These are phyloP conservation scores for Narthecium ossifragum DNA, from an alignment of 106 monocot genomes.

Conservation along the genomic window DNA sequence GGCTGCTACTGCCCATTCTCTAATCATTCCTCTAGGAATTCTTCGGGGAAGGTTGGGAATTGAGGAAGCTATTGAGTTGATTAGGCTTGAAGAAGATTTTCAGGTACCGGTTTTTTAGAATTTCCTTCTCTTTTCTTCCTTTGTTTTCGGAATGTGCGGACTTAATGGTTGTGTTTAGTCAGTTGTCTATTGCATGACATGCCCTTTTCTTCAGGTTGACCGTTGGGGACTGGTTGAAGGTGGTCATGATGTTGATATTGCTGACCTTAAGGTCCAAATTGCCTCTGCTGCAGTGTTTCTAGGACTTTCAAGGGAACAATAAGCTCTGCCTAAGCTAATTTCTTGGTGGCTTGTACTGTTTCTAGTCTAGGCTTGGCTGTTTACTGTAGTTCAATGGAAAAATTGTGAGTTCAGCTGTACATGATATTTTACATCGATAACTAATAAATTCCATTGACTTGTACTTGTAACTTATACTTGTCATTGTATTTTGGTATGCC, in stretches of 20 bases:
- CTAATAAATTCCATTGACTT: no score
- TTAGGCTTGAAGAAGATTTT: conserved; percentile 92
- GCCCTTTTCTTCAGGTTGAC: conserved; percentile 53
- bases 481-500: no score
- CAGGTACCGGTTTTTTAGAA: conserved; percentile 37
- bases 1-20: conserved; percentile 85
- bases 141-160: not conserved
- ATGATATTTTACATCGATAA: no score
- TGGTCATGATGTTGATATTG: conserved; percentile 99
- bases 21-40: conserved; percentile 81
- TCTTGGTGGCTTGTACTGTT: no score
- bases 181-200: not conserved
- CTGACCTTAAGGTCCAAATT: conserved; percentile 86
- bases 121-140: no score
- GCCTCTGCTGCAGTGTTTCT: conserved; percentile 88
- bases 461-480: no score
- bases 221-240: conserved; percentile 92
- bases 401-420: no score
- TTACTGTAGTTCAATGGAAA: no score
- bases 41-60: conserved; percentile 53
- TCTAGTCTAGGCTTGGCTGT: no score
- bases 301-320: conserved; percentile 36
- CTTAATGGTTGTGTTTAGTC: not conserved
- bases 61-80: conserved; percentile 81
- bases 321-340: no score